Percentiles rank a stretch among this genome's conserved stretches.
Evolutionary conservation across 1,284 basidiomycete species (phyloP).

Genomic region (Vanrija sp.): DNA sequence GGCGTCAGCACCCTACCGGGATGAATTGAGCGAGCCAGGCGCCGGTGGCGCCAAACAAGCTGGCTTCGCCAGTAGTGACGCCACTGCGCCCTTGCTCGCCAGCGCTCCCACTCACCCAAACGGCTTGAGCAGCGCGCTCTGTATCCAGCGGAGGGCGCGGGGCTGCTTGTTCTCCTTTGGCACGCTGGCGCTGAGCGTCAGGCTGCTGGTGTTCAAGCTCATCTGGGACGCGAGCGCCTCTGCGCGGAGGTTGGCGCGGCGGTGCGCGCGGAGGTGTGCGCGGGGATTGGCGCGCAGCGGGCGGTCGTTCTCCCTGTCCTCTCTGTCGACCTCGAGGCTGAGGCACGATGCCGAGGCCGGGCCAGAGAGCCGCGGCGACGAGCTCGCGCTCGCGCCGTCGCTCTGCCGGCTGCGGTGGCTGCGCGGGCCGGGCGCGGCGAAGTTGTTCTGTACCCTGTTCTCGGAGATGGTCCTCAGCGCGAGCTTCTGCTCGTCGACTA

Average conservation of each 20-base stretch:
- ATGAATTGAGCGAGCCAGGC: no score
- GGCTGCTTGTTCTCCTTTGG: neutral
- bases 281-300: constrained; percentile 5
- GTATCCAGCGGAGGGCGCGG: neutral
- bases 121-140: neutral
- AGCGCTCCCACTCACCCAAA: constrained; percentile 1
- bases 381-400: neutral
- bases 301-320: neutral
- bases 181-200: neutral
- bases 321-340: neutral
- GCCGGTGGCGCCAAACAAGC: no score
- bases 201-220: no score
- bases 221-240: neutral
- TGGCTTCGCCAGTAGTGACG: no score
- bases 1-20: no score
- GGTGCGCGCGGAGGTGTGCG: neutral
- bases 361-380: neutral
- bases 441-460: no score
- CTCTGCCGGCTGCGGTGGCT: neutral
- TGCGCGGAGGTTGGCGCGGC: neutral
- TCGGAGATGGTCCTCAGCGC: no score
- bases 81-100: no score
- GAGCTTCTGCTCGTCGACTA: no score
- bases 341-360: neutral
- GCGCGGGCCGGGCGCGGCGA: no score